Evolutionary conservation across 495 filamentous ascomycete species (phyloP).

Genomic region (Trypethelium eluteriae): DNA sequence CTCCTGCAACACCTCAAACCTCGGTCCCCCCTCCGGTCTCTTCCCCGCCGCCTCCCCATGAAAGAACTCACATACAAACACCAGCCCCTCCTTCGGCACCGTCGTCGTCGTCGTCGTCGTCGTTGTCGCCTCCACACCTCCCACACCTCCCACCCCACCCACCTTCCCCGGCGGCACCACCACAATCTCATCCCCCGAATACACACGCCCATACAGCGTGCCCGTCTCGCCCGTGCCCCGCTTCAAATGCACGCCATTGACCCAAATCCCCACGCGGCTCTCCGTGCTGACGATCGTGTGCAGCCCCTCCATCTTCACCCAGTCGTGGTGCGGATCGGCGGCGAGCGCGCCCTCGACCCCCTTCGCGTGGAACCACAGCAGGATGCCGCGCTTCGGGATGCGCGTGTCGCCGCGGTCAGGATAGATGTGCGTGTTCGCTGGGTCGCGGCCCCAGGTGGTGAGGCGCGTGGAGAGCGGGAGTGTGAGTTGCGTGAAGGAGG

Average conservation of each 20-base stretch:
- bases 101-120: neutral
- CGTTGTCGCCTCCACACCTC: too few relatives aligned
- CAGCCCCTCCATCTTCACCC: conserved; percentile 45
- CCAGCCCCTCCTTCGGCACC: conserved; percentile 35
- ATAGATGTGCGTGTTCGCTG: conserved; percentile 54
- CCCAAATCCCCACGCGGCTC: conserved; percentile 57
- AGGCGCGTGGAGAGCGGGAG: conserved; percentile 56
- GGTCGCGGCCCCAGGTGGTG: conserved; percentile 67
- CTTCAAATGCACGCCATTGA: conserved; percentile 58
- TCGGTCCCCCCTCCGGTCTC: conserved; percentile 17
- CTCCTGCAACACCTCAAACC: conserved; percentile 22
- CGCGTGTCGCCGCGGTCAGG: conserved; percentile 51
- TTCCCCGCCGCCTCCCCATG: conserved; percentile 29
- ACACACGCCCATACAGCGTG: conserved; percentile 54
- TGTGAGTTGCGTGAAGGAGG: conserved; percentile 47
- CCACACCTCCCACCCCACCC: too few relatives aligned
- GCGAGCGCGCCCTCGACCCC: conserved; percentile 45
- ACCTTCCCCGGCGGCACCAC: conserved; percentile 29
- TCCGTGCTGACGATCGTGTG: conserved; percentile 66
- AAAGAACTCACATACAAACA: conserved; percentile 40
- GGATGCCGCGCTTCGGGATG: conserved; percentile 74
- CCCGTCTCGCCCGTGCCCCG: conserved; percentile 40
- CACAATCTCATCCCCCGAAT: conserved; percentile 63
- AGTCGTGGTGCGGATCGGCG: conserved; percentile 51
- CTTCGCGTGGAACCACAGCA: conserved; percentile 63